Conservation (phyloP, 169 alveolate genomes). For the Besnoitia besnoiti region DNA sequence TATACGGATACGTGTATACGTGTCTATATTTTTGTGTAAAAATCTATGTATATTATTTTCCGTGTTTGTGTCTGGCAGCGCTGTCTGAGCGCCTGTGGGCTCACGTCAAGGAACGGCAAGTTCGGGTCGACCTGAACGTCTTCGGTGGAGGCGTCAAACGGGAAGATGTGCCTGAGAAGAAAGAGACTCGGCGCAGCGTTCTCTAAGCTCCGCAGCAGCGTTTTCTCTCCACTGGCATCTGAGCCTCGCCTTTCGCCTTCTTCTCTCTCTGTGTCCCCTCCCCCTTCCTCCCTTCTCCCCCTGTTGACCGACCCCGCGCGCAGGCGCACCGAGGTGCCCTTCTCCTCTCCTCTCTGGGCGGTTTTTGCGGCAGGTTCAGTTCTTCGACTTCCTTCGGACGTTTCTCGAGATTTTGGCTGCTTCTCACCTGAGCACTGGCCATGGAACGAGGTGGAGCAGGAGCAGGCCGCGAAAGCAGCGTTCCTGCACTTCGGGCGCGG, state of each 20-base stretch:
- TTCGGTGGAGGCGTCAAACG: constrained; percentile 56
- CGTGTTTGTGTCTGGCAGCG: too few relatives aligned
- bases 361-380: too few relatives aligned
- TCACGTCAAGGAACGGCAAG: not conserved
- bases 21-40: not conserved
- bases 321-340: too few relatives aligned
- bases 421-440: constrained; percentile 29
- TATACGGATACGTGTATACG: not conserved
- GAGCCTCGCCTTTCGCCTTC: not conserved
- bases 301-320: not conserved
- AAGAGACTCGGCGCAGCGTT: not conserved
- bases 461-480: constrained; percentile 50
- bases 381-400: too few relatives aligned
- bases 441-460: constrained; percentile 46
- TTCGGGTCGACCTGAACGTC: constrained; percentile 28
- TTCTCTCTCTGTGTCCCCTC: not conserved
- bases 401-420: too few relatives aligned
- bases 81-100: not conserved
- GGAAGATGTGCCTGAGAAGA: constrained; percentile 37
- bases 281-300: not conserved
- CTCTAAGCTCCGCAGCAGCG: not conserved
- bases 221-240: too few relatives aligned
- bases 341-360: too few relatives aligned
- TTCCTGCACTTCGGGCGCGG: constrained; percentile 34
- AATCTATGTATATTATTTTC: too few relatives aligned